Base-by-base conservation (phyloP, 257 asterid genomes). In the Solanum appendiculatum region DNA sequence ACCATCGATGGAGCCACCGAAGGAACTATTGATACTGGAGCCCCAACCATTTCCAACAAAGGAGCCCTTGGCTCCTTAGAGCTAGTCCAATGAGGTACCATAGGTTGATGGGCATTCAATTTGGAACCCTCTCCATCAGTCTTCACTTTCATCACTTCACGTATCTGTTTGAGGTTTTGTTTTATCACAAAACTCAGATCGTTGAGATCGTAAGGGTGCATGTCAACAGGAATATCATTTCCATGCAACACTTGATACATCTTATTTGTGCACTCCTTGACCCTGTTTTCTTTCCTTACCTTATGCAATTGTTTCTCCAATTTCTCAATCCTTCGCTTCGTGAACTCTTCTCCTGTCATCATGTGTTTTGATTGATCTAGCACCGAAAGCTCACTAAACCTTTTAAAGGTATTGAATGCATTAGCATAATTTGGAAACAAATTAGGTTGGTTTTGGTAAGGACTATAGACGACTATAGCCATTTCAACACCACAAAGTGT, bases 401-500 rank as follows among this genome's bases (percentile, higher is more conserved):
- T 85, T 8, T 13, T 18, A 12, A 89, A 12, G 20, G 86, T 68
- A 21, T 15, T 21, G 31, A 80, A 39, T 5, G 51, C 89, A 1
- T 46, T 74, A 12, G 1, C 83, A 1, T 46, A 4, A 5, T 68
- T 20, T 12, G 91, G 91, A 86, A 87, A 89, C 29, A 66, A 42
- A 73, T 82, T 74, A 21, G 87, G 78, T 2, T 74, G 51, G 2
- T 12, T 2, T 4, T 29, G 51, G 23, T 39, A 82, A 8, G 87
- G 86, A 44, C 82, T 83, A 36, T 20, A 75, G 21, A 81, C 10
- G 20, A 87, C 29, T 21, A 86, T 46, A 29, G 86, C 84, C 0
- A 69, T 74, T 25, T 86, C 89, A 64, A 89, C 42, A 2, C 82
- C 90, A 18, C 89, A 87, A 5, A 87, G 87, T 34, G 85, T 51